A percentile compares a stretch with the other conserved stretches of the same genome.
phyloP scores from a whole-genome alignment of 371 early-diverging fungal genomes.

The Coemansia sp. region DNA sequence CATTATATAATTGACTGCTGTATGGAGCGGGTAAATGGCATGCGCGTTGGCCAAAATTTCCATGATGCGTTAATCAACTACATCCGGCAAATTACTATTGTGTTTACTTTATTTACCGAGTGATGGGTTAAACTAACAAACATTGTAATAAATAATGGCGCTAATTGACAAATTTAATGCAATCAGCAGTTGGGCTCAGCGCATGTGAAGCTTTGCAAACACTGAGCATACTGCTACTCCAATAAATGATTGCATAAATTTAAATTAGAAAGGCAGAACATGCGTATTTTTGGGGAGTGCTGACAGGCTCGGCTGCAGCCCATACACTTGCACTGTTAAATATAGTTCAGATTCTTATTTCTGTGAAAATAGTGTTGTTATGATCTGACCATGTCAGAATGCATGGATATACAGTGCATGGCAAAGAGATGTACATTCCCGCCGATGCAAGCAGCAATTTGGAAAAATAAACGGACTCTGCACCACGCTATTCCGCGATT shows the following conservation, averaged over 20 bases:
- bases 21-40: neutral
- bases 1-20: neutral
- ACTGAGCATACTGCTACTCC: neutral
- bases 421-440: neutral
- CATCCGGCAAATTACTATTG: neutral
- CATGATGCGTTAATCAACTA: neutral
- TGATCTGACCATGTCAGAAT: neutral
- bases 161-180: neutral
- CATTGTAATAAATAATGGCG: neutral
- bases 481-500: neutral
- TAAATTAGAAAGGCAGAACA: neutral
- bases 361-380: neutral
- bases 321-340: neutral
- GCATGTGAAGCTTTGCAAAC: neutral
- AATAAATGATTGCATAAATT: neutral
- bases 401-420: neutral
- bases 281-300: neutral
- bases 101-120: neutral
- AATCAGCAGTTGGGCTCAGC: neutral
- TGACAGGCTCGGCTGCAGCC: neutral
- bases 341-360: neutral
- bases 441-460: neutral
- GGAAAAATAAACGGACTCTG: neutral
- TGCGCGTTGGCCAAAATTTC: neutral
- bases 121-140: neutral